These are phyloP conservation scores for Drechslerella stenobrocha DNA, from an alignment of 2,329 filamentous ascomycete species.

Conservation along the genomic window DNA sequence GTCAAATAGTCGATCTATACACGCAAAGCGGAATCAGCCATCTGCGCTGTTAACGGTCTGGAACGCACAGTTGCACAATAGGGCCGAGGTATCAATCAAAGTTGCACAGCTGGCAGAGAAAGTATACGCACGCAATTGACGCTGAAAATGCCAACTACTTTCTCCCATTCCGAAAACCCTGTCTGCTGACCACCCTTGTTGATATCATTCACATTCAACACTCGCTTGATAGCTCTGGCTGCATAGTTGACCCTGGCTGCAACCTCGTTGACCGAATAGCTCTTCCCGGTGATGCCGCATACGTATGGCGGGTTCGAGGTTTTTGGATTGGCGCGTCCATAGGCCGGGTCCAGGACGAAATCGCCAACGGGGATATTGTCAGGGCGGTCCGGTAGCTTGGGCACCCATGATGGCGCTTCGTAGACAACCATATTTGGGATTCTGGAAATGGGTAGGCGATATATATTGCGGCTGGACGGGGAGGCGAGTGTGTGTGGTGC, in stretches of 20 bases:
- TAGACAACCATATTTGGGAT: constrained; percentile 58
- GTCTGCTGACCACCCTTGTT: constrained; percentile 62
- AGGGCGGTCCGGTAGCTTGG: constrained; percentile 63
- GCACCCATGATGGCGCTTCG: constrained; percentile 56
- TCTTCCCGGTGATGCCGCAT: constrained; percentile 72
- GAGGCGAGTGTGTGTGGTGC: neutral
- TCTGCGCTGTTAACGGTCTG: neutral
- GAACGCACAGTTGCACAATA: constrained; percentile 9
- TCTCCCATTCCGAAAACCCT: constrained; percentile 70
- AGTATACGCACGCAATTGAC: constrained; percentile 70
- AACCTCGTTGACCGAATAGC: constrained; percentile 67
- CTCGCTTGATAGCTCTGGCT: constrained; percentile 69
- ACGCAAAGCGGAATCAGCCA: no score
- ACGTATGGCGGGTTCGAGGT: constrained; percentile 72
- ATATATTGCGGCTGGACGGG: neutral
- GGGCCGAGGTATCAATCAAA: no score
- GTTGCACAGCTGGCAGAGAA: constrained; percentile 5
- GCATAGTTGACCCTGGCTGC: constrained; percentile 68
- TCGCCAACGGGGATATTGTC: constrained; percentile 74
- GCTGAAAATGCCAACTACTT: constrained; percentile 75
- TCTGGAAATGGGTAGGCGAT: neutral
- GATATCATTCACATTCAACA: constrained; percentile 68
- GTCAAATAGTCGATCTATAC: constrained; percentile 16
- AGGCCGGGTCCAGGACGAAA: constrained; percentile 73
- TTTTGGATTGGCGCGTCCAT: constrained; percentile 68